Evolutionary conservation across 306 rosid genomes (phyloP).

Genomic region (Trifolium dubium): DNA sequence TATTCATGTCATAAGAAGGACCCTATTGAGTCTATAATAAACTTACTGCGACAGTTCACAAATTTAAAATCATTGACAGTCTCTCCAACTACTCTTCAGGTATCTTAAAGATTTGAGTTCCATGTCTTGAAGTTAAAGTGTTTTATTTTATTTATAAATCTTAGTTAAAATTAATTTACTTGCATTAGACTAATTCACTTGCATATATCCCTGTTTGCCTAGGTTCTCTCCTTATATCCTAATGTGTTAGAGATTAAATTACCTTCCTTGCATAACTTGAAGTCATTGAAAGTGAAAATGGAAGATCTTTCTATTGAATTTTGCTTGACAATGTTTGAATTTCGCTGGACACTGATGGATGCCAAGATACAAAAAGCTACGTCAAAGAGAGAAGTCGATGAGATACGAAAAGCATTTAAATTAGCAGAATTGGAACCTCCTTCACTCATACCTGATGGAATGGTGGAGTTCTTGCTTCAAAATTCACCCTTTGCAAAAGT

Average conservation of each 20-base stretch:
- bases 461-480: slow-evolving; percentile 38
- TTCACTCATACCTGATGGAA: slow-evolving; percentile 26
- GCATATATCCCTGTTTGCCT: neutral
- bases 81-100: slow-evolving; percentile 39
- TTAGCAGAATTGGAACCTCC: neutral
- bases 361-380: neutral
- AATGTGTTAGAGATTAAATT: neutral
- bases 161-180: neutral
- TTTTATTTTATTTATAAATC: neutral
- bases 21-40: neutral
- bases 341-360: neutral
- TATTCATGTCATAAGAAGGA: neutral
- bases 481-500: slow-evolving; percentile 28
- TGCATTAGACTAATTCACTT: neutral
- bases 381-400: neutral
- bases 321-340: neutral
- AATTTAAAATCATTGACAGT: slow-evolving; percentile 28
- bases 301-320: neutral
- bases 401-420: neutral
- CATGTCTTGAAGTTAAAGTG: neutral
- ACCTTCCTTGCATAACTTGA: slow-evolving; percentile 20
- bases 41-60: slow-evolving; percentile 9
- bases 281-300: slow-evolving; percentile 33
- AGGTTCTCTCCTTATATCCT: slow-evolving; percentile 37
- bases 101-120: neutral